A percentile compares a stretch with the other conserved stretches of the same genome.
phyloP scores from a whole-genome alignment of 164 flowering plant species.

The Euptelea pleiosperma region DNA sequence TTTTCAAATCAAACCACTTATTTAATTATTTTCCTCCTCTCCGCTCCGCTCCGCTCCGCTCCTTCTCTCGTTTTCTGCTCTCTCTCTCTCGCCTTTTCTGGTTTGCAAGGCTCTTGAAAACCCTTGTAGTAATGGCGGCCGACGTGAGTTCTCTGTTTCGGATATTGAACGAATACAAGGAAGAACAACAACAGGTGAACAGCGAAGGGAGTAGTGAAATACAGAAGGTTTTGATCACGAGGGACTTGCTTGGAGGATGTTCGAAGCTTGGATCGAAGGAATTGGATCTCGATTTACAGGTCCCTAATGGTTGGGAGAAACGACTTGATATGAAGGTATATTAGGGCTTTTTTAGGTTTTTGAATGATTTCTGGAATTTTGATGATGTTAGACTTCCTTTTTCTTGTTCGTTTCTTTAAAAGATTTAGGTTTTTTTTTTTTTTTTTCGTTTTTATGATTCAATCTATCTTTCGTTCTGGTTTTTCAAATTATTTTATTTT shows the following conservation, averaged over 20 bases:
- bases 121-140: conserved; percentile 62
- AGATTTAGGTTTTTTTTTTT: background rate
- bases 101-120: background rate
- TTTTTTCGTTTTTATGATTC: no score
- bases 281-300: conserved; percentile 79
- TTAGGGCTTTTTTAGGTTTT: background rate
- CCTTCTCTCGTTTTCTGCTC: background rate
- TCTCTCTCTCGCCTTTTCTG: background rate
- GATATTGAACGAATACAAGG: conserved; percentile 34
- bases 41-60: background rate
- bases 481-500: no score
- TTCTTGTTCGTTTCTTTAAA: background rate
- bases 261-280: conserved; percentile 44
- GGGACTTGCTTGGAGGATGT: conserved; percentile 63
- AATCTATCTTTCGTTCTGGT: no score
- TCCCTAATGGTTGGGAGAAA: conserved; percentile 48
- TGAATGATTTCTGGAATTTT: background rate
- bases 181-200: conserved; percentile 22
- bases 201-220: conserved; percentile 17
- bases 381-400: background rate
- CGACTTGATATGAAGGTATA: conserved; percentile 31
- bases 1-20: conserved; percentile 11
- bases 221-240: conserved; percentile 41
- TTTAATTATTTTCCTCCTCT: no score
- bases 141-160: conserved; percentile 53